Evolutionary conservation across 768 basidiomycete genomes (phyloP).

Genomic region (Xerocomus potaroensis): DNA sequence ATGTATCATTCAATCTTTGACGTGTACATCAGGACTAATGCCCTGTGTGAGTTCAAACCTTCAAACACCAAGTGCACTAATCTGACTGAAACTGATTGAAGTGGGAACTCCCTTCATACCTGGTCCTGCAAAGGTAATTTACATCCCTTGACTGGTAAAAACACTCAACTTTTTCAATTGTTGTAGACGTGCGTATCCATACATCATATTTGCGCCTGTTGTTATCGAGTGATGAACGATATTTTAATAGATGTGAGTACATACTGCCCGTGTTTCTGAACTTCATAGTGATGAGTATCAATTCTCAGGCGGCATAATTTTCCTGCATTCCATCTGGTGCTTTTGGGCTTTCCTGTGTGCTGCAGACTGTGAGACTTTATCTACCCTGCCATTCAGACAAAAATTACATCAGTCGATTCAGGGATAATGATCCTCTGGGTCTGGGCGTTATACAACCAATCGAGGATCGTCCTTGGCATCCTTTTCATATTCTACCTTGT

Average conservation of each 20-base stretch:
- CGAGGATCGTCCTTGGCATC: neutral
- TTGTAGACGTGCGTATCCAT: neutral
- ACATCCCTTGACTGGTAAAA: neutral
- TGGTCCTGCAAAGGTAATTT: neutral
- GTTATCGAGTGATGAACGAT: neutral
- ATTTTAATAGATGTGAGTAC: neutral
- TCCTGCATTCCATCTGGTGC: neutral
- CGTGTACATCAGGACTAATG: neutral
- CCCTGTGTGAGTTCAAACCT: neutral
- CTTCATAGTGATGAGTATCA: neutral
- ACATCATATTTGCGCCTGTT: too few relatives aligned
- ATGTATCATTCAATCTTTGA: too few relatives aligned
- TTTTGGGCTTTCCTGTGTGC: neutral
- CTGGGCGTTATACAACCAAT: neutral
- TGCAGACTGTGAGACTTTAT: neutral
- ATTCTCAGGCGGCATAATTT: neutral
- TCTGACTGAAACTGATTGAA: neutral
- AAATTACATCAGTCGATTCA: neutral
- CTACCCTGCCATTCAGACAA: too few relatives aligned
- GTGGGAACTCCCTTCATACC: neutral
- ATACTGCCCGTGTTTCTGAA: neutral
- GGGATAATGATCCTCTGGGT: neutral
- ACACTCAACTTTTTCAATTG: neutral
- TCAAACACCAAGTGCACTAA: neutral
- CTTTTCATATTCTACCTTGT: neutral